Conservation (phyloP, 1,284 basidiomycete genomes). For the Volvariella surrecta region DNA sequence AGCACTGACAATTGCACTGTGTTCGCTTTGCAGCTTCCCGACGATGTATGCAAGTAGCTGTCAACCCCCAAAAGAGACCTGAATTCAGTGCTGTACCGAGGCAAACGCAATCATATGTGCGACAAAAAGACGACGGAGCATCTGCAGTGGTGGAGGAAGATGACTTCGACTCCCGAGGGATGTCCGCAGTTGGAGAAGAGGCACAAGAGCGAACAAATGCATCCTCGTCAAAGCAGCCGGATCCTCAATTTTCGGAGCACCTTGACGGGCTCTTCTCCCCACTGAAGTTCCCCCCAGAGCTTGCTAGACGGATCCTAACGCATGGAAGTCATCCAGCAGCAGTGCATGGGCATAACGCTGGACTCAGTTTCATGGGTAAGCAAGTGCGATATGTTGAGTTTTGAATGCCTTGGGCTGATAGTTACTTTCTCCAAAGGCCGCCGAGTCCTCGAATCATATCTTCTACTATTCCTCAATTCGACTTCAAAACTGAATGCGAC, state of each 20-base stretch:
- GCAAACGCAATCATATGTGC: too few species aligned
- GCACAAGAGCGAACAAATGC: too few species aligned
- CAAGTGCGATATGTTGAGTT: constrained; percentile 4
- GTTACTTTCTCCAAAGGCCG: constrained; percentile 40
- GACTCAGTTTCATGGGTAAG: constrained; percentile 62
- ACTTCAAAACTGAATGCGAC: constrained; percentile 35
- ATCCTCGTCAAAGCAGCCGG: too few species aligned
- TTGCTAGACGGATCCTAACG: constrained; percentile 65
- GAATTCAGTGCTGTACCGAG: too few species aligned
- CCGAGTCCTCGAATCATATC: constrained; percentile 64
- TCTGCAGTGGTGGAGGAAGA: constrained; percentile 11
- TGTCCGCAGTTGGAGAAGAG: constrained; percentile 4
- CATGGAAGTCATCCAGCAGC: constrained; percentile 65
- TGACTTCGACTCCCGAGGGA: constrained; percentile 8
- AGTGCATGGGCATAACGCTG: constrained; percentile 58
- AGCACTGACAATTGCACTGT: too few species aligned
- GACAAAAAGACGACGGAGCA: too few species aligned
- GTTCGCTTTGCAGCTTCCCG: too few species aligned
- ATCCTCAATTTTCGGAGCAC: constrained; percentile 36
- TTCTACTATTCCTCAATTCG: constrained; percentile 62
- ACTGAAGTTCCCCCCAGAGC: constrained; percentile 58
- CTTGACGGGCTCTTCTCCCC: constrained; percentile 55
- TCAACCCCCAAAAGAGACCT: too few species aligned
- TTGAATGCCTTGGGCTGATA: constrained; percentile 5
- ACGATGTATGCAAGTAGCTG: too few species aligned